Conservation (phyloP, 371 early-diverging fungal genomes). For the Apophysomyces ossiformis region DNA sequence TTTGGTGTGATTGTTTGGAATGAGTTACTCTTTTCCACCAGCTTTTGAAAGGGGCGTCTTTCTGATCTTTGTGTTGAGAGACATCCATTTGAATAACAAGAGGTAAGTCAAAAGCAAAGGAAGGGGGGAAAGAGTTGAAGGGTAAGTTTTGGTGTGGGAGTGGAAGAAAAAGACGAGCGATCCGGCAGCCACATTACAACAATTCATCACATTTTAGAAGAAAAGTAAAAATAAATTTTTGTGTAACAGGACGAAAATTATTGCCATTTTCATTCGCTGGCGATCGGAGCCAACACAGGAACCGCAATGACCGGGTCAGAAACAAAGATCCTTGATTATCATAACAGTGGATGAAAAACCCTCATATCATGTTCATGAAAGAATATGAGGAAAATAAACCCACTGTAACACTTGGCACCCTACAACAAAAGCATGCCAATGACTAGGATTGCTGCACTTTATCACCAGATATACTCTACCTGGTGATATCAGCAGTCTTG, state of each 20-base stretch:
- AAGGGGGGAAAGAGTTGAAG: neutral
- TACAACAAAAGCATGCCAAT: too few species aligned
- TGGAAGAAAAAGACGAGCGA: neutral
- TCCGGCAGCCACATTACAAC: slow-evolving; percentile 6
- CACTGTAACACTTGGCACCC: too few species aligned
- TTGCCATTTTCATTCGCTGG: slow-evolving; percentile 8
- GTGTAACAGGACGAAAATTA: neutral
- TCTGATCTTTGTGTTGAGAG: slow-evolving; percentile 7
- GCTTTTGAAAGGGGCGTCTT: slow-evolving; percentile 15
- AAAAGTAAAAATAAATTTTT: slow-evolving; percentile 7
- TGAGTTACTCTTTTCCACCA: slow-evolving; percentile 16
- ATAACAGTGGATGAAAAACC: too few species aligned
- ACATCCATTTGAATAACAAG: neutral
- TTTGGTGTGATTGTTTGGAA: slow-evolving; percentile 7
- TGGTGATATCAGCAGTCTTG: too few species aligned
- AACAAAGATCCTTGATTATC: too few species aligned
- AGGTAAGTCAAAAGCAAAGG: neutral
- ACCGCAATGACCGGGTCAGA: neutral
- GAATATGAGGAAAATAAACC: too few species aligned
- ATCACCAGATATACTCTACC: too few species aligned
- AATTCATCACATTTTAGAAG: neutral
- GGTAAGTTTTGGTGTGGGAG: neutral
- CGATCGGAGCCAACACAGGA: neutral
- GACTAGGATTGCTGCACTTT: too few species aligned
- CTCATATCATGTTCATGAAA: too few species aligned